phyloP scores from a whole-genome alignment of 2,329 filamentous ascomycete genomes.

The Knufia petricola region DNA sequence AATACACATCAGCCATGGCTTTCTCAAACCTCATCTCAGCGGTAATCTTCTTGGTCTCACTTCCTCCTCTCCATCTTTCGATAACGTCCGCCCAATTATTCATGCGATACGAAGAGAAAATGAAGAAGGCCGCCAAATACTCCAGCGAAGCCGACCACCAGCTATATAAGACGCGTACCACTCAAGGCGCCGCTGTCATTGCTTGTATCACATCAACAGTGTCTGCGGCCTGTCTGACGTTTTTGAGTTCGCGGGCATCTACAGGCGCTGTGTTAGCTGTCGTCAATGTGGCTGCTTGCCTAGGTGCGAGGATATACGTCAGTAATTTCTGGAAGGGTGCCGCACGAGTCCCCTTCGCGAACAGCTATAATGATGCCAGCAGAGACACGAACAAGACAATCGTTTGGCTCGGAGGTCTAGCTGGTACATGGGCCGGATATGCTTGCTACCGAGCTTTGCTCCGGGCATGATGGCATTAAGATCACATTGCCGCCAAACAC shows the following conservation, averaged over 20 bases:
- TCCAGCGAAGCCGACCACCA: background rate
- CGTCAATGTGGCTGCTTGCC: background rate
- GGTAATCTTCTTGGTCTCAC: background rate
- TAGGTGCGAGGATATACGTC: background rate
- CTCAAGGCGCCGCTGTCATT: constrained; percentile 3
- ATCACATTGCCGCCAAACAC: no score
- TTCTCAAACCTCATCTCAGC: background rate
- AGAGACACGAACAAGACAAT: background rate
- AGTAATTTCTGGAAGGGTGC: background rate
- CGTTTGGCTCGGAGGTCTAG: background rate
- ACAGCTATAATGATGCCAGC: background rate
- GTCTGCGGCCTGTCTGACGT: background rate
- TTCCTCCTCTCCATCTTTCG: background rate
- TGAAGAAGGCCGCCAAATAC: constrained; percentile 3
- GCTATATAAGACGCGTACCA: constrained; percentile 6
- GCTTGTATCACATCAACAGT: background rate
- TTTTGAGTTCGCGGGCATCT: background rate
- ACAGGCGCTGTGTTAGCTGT: background rate
- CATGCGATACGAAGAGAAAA: background rate
- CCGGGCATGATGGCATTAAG: background rate
- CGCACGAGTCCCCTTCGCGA: background rate
- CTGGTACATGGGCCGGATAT: background rate
- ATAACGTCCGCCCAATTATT: background rate
- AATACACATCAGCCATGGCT: no score
- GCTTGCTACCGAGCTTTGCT: background rate